Evolutionary conservation across 2,329 filamentous ascomycete species (phyloP), one percentile per base, ranked within the genome.

Genomic region (Paracorniculantispora psalliotae): DNA sequence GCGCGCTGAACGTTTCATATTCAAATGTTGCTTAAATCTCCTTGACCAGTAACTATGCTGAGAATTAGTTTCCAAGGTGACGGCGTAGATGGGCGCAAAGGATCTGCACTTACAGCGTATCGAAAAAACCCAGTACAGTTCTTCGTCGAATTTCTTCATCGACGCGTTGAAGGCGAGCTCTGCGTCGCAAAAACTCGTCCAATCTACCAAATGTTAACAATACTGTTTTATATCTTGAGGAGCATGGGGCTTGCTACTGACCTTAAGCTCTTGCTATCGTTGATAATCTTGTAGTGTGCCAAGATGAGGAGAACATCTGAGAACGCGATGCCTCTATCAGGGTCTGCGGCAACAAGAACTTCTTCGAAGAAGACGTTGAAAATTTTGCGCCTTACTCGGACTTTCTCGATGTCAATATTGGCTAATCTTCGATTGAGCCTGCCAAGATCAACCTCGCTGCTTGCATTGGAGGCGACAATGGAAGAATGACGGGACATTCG

Each of bases 351-450:
- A 6, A 97, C 91, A 72, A 97, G 85, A 21, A 97, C 90, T 75
- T 99, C 96, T 73, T 97, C 92, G 68, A 91, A 99, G 73, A 99
- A 99, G n/a, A 89, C 82, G 66, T 96, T 96, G 79, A 96, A 93
- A 44, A 89, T 86, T 59, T 85, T 81, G 46, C 94, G 83, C 61
- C 91, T 83, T 65, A 85, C 81, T 60, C 88, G 88, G 57, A 97
- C 91, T 63, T 87, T 85, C 17, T 77, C 74, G 0, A 92, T 78
- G 35, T 96, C 92, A 44, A 99, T 87, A 57, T 82, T 78, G 1
- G 82, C 77, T 26, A 99, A 76, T 60, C 92, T 83, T 60, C 80
- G 78, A 63, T 93, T 92, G 37, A 99, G 79, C 65, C 84, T 89
- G 51, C 84, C 78, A 3, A 97, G 72, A 69, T 97, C 88, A 33